Conservation (phyloP, 75 land plant genomes). For the Selaginella moellendorffii region DNA sequence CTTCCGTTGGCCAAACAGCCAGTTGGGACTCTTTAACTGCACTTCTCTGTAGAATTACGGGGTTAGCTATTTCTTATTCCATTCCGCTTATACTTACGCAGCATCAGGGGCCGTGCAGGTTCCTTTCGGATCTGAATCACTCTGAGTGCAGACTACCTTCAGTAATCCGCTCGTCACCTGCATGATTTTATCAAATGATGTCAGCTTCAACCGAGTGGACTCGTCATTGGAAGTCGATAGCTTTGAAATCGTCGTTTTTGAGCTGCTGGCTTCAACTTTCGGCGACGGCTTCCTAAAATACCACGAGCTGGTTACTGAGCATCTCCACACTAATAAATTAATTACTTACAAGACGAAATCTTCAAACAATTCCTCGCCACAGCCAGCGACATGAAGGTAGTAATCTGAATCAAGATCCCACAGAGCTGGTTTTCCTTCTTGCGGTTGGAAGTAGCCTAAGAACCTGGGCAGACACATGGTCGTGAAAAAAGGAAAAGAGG, state of each 20-base stretch:
- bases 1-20: conserved; percentile 6
- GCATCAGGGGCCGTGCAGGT: conserved; percentile 6
- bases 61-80: neutral
- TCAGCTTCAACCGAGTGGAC: neutral
- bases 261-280: neutral
- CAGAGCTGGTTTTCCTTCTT: conserved; percentile 93
- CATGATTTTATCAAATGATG: neutral
- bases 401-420: conserved; percentile 97
- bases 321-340: no score
- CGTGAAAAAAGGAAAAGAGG: no score
- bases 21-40: conserved; percentile 3
- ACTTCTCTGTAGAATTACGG: neutral
- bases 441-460: conserved; percentile 83
- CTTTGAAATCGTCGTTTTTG: neutral
- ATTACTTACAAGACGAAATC: conserved; percentile 16
- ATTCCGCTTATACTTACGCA: neutral
- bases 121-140: neutral
- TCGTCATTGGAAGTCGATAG: neutral
- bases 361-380: conserved; percentile 42
- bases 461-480: no score
- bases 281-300: no score
- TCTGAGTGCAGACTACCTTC: neutral
- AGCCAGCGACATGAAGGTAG: conserved; percentile 76
- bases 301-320: no score
- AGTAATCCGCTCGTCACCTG: neutral